phyloP scores from a whole-genome alignment of 345 rosid genomes.

The Moricandia moricandioides region DNA sequence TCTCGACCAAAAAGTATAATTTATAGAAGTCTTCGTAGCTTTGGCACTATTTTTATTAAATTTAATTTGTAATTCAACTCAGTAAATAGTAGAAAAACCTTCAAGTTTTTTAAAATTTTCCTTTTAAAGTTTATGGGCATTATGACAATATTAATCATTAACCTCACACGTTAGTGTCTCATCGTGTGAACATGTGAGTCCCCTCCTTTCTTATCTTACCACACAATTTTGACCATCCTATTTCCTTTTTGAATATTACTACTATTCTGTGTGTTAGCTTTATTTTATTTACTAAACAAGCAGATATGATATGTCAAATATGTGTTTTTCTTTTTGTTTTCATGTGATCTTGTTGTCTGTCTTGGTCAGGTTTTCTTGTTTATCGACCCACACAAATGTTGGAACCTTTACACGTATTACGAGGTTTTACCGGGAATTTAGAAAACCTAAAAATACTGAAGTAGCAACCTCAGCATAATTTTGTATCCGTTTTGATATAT shows the following conservation, averaged over 20 bases:
- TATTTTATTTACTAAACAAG: slow-evolving; percentile 12
- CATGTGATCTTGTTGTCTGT: slow-evolving; percentile 21
- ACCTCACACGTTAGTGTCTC: slow-evolving; percentile 39
- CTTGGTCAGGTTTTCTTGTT: slow-evolving; percentile 30
- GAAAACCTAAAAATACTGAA: background rate
- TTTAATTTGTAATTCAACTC: slow-evolving; percentile 4
- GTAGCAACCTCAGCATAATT: background rate
- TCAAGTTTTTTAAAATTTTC: background rate
- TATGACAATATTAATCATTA: slow-evolving; percentile 38
- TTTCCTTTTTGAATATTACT: slow-evolving; percentile 26
- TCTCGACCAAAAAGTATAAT: slow-evolving; percentile 36
- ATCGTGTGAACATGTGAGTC: slow-evolving; percentile 32
- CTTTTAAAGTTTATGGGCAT: slow-evolving; percentile 26
- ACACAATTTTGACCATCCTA: slow-evolving; percentile 38
- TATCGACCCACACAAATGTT: slow-evolving; percentile 17
- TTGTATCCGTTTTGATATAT: background rate
- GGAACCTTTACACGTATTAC: slow-evolving; percentile 28
- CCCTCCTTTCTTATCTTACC: slow-evolving; percentile 36
- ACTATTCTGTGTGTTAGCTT: background rate
- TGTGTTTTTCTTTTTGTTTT: slow-evolving; percentile 10
- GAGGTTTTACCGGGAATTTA: slow-evolving; percentile 12
- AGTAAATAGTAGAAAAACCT: background rate
- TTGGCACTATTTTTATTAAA: slow-evolving; percentile 24
- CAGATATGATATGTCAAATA: slow-evolving; percentile 12
- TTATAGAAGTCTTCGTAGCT: slow-evolving; percentile 30